Percentiles rank a stretch among this genome's conserved stretches.
Evolutionary conservation across 192 early-diverging fungal species (phyloP).

Genomic region (Umbelopsis vinacea): DNA sequence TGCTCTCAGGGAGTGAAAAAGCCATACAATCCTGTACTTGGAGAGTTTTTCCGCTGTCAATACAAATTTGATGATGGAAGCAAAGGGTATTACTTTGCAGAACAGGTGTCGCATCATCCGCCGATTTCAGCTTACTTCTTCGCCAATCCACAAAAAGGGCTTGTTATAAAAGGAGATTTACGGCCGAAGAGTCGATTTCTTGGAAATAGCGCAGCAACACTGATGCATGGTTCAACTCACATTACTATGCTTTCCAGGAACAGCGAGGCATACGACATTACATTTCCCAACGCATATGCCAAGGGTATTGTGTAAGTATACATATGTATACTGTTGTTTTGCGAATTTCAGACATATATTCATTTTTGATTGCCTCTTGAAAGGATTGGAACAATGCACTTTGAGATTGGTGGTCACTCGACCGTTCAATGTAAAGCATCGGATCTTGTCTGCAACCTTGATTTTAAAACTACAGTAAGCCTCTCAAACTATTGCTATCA

Average conservation of each 20-base stretch:
- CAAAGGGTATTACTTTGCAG: conserved; percentile 76
- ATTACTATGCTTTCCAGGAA: conserved; percentile 60
- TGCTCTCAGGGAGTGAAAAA: conserved; percentile 79
- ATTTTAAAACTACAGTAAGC: conserved; percentile 85
- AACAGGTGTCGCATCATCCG: conserved; percentile 94
- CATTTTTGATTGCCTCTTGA: neutral
- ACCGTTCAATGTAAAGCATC: conserved; percentile 68
- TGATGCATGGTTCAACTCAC: conserved; percentile 75
- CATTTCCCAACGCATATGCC: conserved; percentile 90
- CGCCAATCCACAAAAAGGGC: conserved; percentile 75
- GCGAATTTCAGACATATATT: neutral
- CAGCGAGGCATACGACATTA: conserved; percentile 78
- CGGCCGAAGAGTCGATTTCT: conserved; percentile 84
- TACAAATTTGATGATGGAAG: conserved; percentile 71
- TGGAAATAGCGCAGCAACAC: conserved; percentile 87
- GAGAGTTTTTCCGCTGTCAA: conserved; percentile 85
- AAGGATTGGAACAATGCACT: conserved; percentile 81
- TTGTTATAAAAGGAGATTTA: conserved; percentile 79
- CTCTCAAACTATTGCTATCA: neutral
- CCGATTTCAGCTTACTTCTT: conserved; percentile 86
- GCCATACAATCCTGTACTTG: conserved; percentile 92
- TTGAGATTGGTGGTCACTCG: conserved; percentile 85
- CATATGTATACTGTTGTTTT: neutral
- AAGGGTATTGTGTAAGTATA: conserved; percentile 73
- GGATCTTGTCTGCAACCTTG: conserved; percentile 78